Percentiles rank a stretch among this genome's conserved stretches.
These are phyloP conservation scores for Erysimum cheiri DNA, from an alignment of 441 rosid species.

Conservation along the genomic window DNA sequence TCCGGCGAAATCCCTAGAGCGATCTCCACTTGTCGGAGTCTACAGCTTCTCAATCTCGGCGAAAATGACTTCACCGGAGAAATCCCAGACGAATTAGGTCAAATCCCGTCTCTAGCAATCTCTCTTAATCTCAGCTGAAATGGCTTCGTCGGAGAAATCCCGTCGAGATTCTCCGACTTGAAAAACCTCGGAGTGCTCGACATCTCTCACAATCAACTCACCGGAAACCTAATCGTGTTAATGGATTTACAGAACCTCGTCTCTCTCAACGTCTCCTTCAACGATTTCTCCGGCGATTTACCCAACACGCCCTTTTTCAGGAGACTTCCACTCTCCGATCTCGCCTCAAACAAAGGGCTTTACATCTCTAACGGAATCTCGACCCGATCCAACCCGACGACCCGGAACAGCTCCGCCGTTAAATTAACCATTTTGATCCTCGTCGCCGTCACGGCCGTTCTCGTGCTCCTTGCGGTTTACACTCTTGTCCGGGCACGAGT, in stretches of 20 bases:
- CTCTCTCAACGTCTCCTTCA: constrained; percentile 78
- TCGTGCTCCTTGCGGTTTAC: constrained; percentile 80
- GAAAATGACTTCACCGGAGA: constrained; percentile 51
- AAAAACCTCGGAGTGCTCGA: constrained; percentile 72
- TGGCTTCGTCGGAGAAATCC: constrained; percentile 62
- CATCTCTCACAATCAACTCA: constrained; percentile 74
- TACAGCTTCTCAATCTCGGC: constrained; percentile 75
- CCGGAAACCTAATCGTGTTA: constrained; percentile 64
- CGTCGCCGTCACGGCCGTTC: constrained; percentile 65
- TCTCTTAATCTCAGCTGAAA: constrained; percentile 85
- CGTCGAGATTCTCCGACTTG: constrained; percentile 60
- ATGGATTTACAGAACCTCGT: constrained; percentile 79
- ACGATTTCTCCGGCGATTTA: constrained; percentile 73
- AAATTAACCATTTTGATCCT: constrained; percentile 72
- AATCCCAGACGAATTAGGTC: constrained; percentile 63
- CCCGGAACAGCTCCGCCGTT: constrained; percentile 51
- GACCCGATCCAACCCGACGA: constrained; percentile 49
- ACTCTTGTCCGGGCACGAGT: constrained; percentile 57
- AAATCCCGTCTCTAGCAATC: constrained; percentile 74
- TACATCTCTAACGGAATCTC: constrained; percentile 56
- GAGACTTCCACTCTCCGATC: constrained; percentile 82
- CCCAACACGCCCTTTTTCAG: constrained; percentile 85
- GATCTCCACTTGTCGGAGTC: constrained; percentile 71
- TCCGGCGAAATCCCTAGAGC: constrained; percentile 78
- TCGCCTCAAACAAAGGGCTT: constrained; percentile 71